Evolutionary conservation across 805 yeast species (phyloP), one percentile per base, ranked within the genome.

Genomic region (Nakazawaea ishiwadae): DNA sequence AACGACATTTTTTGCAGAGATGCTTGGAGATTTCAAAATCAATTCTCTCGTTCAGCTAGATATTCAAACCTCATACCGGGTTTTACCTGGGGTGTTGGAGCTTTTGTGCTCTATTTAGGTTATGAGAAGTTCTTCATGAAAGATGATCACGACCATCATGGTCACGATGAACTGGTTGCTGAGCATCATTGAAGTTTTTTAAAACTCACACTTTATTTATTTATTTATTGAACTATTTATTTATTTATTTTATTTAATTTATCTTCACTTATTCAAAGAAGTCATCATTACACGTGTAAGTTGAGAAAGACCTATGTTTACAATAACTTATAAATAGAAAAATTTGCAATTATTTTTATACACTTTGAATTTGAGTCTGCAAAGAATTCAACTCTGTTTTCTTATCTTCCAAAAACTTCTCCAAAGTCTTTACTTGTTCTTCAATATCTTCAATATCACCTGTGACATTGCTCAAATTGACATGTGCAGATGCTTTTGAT

Each of bases 1-100:
- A 18, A 17, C 42, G 10, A 23, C 14, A 6, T 19, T 29, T 27
- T 3, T 19, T 16, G n/a, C 49, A 81, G 95, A 73, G 95, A 86
- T 60, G 93, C 95, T 35, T 86, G 96, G 96, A 81, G 95, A 71
- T 83, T 79, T 64, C 81, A 79, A 55, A 95, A 93, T 45, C 85
- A 80, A 40, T 87, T 87, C 67, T 72, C 84, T 40, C 77, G 87
- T 52, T 63, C 65, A 37, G 78, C 81, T 63, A 70, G 93, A 52
- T 81, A 78, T 61, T 79, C 72, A 54, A 79, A 79, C 44, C 72
- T 85, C 12, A 76, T 87, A 56, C 96, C 96, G 4, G 96, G 96
- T 3, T 71, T 86, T 38, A 85, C 87, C 23, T 71, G 81, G 31
- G 96, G 90, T 20, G 69, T 81, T 18, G 89, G 78, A 14, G 93